phyloP scores from a whole-genome alignment of 2,329 filamentous ascomycete genomes.

The Colletotrichum plurivorum region DNA sequence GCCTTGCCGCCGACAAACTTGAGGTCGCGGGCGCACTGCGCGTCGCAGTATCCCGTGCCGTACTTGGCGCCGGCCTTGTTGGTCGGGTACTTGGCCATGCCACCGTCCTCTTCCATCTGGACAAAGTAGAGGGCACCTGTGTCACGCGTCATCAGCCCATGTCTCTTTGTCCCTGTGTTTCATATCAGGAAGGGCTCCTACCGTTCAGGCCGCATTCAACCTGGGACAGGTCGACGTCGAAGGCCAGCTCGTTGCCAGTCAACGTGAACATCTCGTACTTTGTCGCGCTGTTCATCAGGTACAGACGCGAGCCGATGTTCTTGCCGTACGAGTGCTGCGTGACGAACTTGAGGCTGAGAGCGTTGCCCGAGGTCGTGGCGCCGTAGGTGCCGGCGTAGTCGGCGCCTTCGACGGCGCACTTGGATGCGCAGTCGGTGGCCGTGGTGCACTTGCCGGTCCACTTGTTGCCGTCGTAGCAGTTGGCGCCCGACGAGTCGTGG shows the following conservation, averaged over 20 bases:
- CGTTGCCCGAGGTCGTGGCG: conserved; percentile 60
- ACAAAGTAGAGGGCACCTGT: conserved; percentile 69
- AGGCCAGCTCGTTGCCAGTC: conserved; percentile 74
- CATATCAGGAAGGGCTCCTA: neutral
- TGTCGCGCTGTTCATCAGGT: conserved; percentile 68
- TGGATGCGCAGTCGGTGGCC: conserved; percentile 57
- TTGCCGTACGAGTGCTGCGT: conserved; percentile 61
- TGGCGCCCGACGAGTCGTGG: conserved; percentile 55
- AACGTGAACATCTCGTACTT: conserved; percentile 74
- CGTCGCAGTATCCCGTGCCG: conserved; percentile 68
- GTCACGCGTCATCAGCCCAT: conserved; percentile 49
- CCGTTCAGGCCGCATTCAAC: conserved; percentile 77
- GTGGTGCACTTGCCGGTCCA: conserved; percentile 54
- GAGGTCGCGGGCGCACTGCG: conserved; percentile 61
- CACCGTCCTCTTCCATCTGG: conserved; percentile 68
- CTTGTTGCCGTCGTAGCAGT: conserved; percentile 65
- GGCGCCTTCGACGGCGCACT: conserved; percentile 63
- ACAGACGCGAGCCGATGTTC: conserved; percentile 66
- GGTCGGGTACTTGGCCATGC: conserved; percentile 58
- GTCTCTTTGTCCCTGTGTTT: too few relatives aligned
- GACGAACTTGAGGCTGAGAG: conserved; percentile 66
- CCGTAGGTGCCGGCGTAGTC: conserved; percentile 62
- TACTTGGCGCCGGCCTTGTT: conserved; percentile 65
- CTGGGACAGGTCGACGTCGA: conserved; percentile 76
- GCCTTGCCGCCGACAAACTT: conserved; percentile 64